These are phyloP conservation scores for Neofusicoccum sp. DNA, from an alignment of 2,329 filamentous ascomycete species.

Conservation along the genomic window DNA sequence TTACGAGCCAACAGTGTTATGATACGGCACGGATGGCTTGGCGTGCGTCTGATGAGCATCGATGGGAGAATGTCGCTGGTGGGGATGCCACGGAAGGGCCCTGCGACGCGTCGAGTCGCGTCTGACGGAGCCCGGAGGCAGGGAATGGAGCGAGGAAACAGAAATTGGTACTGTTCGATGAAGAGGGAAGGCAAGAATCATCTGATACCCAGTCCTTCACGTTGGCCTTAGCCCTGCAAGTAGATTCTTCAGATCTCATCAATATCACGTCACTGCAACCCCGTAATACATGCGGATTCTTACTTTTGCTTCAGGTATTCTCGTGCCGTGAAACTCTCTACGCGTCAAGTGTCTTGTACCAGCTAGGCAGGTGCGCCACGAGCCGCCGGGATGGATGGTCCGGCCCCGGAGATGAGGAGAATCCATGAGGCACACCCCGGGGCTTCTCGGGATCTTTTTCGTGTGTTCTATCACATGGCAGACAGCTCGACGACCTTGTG, in stretches of 20 bases:
- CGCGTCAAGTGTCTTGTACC: neutral
- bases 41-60: neutral
- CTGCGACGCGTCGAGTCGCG: constrained; percentile 5
- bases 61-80: neutral
- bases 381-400: neutral
- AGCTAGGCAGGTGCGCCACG: neutral
- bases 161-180: neutral
- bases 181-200: neutral
- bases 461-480: too few relatives aligned
- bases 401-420: constrained; percentile 9
- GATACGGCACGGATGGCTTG: neutral
- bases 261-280: constrained; percentile 6
- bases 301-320: neutral
- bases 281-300: neutral
- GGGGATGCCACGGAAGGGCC: constrained; percentile 4
- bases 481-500: too few relatives aligned
- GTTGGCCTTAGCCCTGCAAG: neutral
- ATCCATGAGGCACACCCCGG: neutral
- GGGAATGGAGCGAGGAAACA: neutral
- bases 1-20: neutral
- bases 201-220: constrained; percentile 5
- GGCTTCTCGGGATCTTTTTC: too few relatives aligned
- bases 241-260: neutral
- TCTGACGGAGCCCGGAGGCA: neutral
- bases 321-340: neutral